Base-by-base conservation (phyloP, 192 early-diverging fungal species). In the Gigaspora rosea region DNA sequence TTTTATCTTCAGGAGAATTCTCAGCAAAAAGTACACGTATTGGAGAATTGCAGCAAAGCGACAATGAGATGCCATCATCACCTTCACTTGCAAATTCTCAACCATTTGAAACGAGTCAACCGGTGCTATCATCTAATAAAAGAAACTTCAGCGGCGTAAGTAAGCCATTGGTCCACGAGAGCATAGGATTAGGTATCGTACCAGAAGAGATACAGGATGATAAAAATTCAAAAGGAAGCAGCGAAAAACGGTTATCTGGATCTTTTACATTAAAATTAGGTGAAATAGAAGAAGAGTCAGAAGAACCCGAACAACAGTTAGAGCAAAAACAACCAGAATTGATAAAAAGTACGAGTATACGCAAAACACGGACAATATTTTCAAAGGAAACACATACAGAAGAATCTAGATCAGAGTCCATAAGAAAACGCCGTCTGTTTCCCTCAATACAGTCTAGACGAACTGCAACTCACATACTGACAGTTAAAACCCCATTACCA, bases 371-470 rank as follows among this genome's bases (percentile, higher is more conserved):
- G 12, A 72, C 33, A 58, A 41, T 57, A 36, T 18, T 35, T 62
- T 49, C 72, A 58, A 58, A 74, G 22, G 50, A 61, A 22, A 20
- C 56, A n/a, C 36, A 11, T 20, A 7, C n/a, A 46, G 56, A 54
- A 33, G 69, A 71, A 41, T 41, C 52, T 20, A 41, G 36, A n/a
- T 9, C 51, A n/a, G 71, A 58, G 13, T 22, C 50, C 32, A 32
- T 35, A 4, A 73, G 11, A 73, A 58, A 18, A 73, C n/a, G 33
- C 16, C 67, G 54, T 22, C 32, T 72, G 10, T 58, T 72, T 36
- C 15, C 51, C 11, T 72, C 72, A 74, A 58, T 74, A 62, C 72
- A 74, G 48, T 48, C 72, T 6, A 74, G 72, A 62, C 22, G 72
- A 49, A 74, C 72, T 15, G 0, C 27, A 11, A n/a, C 20, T 20